phyloP scores from a whole-genome alignment of 2,329 filamentous ascomycete species.

The Talaromyces sp. region DNA sequence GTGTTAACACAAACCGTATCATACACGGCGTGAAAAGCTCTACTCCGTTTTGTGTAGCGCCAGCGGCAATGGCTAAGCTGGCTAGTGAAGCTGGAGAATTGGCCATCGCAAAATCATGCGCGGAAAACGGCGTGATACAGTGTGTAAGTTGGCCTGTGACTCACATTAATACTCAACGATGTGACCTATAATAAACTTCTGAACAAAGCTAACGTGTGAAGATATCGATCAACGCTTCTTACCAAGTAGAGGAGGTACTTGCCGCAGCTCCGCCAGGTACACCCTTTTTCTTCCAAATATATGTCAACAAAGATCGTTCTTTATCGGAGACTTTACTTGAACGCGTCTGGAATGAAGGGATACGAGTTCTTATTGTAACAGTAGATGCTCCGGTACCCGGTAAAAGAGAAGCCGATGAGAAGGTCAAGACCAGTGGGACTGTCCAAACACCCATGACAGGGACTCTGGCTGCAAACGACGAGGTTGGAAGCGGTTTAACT shows the following conservation, averaged over 20 bases:
- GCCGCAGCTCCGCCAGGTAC: slow-evolving; percentile 15
- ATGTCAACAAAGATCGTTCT: slow-evolving; percentile 26
- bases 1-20: slow-evolving; percentile 27
- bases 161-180: background rate
- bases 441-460: background rate
- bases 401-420: slow-evolving; percentile 26
- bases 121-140: slow-evolving; percentile 17
- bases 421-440: slow-evolving; percentile 17
- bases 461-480: background rate
- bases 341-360: slow-evolving; percentile 20
- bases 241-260: slow-evolving; percentile 33
- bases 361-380: slow-evolving; percentile 24
- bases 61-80: slow-evolving; percentile 37
- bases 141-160: background rate
- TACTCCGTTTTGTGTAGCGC: slow-evolving; percentile 36
- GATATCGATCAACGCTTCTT: background rate
- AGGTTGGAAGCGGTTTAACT: background rate
- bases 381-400: slow-evolving; percentile 28
- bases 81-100: slow-evolving; percentile 39
- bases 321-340: slow-evolving; percentile 18
- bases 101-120: slow-evolving; percentile 29
- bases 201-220: background rate
- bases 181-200: background rate
- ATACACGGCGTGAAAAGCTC: slow-evolving; percentile 25
- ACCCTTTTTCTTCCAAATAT: slow-evolving; percentile 31